These are phyloP conservation scores for Pythium insidiosum DNA, from an alignment of 352 stramenopile genomes.

Conservation along the genomic window DNA sequence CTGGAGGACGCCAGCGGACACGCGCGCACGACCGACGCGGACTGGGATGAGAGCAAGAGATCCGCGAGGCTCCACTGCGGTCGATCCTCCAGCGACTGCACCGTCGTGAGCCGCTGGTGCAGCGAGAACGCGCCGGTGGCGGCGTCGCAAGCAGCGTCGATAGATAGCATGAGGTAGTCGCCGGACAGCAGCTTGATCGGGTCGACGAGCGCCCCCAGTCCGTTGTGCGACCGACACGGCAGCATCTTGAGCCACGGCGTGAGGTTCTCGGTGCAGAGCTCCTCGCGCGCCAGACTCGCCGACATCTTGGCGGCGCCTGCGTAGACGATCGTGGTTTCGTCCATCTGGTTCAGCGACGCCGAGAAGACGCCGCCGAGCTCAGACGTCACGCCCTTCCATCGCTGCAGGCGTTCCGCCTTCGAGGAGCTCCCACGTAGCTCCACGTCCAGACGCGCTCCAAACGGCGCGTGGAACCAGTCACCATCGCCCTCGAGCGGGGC, in stretches of 20 bases:
- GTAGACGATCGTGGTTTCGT: conserved; percentile 29
- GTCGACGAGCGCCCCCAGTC: conserved; percentile 62
- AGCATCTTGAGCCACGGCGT: conserved; percentile 86
- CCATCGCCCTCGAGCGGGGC: not conserved
- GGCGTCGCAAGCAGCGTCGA: conserved; percentile 25
- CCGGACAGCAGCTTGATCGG: conserved; percentile 65
- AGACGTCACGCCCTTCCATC: conserved; percentile 63
- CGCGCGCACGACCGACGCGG: not conserved
- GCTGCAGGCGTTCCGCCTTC: conserved; percentile 9
- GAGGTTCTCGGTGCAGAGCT: conserved; percentile 86
- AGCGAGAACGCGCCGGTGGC: conserved; percentile 20
- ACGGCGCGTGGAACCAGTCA: conserved; percentile 32
- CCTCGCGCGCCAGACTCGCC: conserved; percentile 64
- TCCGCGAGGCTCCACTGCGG: conserved; percentile 31
- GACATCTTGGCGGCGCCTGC: conserved; percentile 26
- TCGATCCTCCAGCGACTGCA: conserved; percentile 25
- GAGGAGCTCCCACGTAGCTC: conserved; percentile 17
- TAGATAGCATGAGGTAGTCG: conserved; percentile 55
- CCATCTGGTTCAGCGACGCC: conserved; percentile 77
- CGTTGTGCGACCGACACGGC: conserved; percentile 53
- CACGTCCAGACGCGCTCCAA: conserved; percentile 58
- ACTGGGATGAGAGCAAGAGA: conserved; percentile 22
- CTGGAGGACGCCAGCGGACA: conserved; percentile 10
- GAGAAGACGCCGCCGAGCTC: conserved; percentile 78
- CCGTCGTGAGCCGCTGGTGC: conserved; percentile 50